Conservation (phyloP, 768 basidiomycete genomes). For the Auricularia cornea region DNA sequence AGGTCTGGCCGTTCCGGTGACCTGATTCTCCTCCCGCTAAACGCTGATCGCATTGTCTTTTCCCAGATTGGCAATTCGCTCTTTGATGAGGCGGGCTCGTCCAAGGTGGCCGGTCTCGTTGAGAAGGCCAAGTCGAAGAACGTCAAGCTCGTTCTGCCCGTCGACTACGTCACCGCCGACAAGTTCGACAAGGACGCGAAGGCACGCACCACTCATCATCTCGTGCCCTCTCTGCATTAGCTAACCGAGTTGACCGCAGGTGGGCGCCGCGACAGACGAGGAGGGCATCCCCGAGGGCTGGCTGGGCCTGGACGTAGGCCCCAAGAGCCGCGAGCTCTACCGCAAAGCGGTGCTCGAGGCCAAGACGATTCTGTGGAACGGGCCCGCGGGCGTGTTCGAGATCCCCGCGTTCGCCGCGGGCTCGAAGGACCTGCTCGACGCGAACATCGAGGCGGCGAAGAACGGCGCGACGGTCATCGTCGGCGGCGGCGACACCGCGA, state of each 20-base stretch:
- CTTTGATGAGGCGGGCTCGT: constrained; percentile 81
- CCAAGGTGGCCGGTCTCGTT: constrained; percentile 74
- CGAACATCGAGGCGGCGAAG: constrained; percentile 76
- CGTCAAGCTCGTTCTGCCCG: constrained; percentile 91
- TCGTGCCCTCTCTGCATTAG: constrained; percentile 1
- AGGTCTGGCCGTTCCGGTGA: constrained; percentile 35
- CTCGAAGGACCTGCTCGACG: constrained; percentile 76
- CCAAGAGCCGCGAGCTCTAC: constrained; percentile 75
- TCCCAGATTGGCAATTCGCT: constrained; percentile 87
- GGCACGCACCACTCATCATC: constrained; percentile 32
- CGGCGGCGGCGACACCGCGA: constrained; percentile 95
- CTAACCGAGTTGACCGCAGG: constrained; percentile 32
- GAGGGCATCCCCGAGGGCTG: constrained; percentile 88
- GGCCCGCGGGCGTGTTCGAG: constrained; percentile 98
- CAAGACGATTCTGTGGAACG: constrained; percentile 97
- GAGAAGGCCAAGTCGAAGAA: constrained; percentile 89
- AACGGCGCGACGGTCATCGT: constrained; percentile 89
- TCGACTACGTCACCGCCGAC: constrained; percentile 90
- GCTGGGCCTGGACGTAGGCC: constrained; percentile 93
- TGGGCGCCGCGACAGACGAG: constrained; percentile 63
- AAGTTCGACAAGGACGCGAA: constrained; percentile 91
- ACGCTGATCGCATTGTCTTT: constrained; percentile 2
- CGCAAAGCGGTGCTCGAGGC: constrained; percentile 70
- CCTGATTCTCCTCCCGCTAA: not conserved
- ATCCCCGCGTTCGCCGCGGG: constrained; percentile 86